Percentiles rank a stretch among this genome's conserved stretches.
Evolutionary conservation across 805 yeast genomes (phyloP).

Genomic region (Wickerhamiella hasegawae): DNA sequence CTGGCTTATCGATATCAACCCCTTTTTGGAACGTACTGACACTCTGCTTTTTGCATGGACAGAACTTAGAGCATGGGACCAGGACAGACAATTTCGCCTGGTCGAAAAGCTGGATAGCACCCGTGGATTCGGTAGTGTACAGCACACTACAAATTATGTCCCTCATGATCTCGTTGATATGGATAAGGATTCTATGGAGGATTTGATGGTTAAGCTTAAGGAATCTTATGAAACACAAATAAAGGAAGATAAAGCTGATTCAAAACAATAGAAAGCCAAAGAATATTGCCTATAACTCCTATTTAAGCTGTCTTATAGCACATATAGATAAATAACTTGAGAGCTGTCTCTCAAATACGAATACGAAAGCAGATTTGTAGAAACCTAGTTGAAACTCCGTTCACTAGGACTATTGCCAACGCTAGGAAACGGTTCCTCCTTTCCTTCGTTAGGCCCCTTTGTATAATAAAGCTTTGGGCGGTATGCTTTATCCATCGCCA

Average conservation of each 20-base stretch:
- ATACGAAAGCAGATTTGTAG: no score
- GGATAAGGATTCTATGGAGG: constrained; percentile 10
- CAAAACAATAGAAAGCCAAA: no score
- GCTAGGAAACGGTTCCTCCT: constrained; percentile 27
- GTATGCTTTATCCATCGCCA: constrained; percentile 31
- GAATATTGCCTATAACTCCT: not conserved
- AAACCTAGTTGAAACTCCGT: not conserved
- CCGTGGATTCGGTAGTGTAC: constrained; percentile 63
- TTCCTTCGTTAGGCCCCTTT: constrained; percentile 28
- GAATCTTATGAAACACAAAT: constrained; percentile 1
- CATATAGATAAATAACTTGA: no score
- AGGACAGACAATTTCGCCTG: constrained; percentile 36
- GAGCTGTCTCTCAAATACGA: no score
- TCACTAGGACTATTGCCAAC: not conserved
- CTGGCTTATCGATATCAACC: constrained; percentile 71
- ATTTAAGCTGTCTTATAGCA: not conserved
- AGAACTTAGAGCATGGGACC: constrained; percentile 7
- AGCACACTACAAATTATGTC: constrained; percentile 79
- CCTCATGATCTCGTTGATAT: constrained; percentile 76
- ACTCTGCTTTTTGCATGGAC: constrained; percentile 66
- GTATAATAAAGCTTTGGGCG: constrained; percentile 34
- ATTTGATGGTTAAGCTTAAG: constrained; percentile 10
- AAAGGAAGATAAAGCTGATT: constrained; percentile 1
- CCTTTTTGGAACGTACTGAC: constrained; percentile 67
- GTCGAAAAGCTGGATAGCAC: constrained; percentile 47